Base-by-base conservation (phyloP, 257 asterid genomes). In the Voacanga thouarsii region DNA sequence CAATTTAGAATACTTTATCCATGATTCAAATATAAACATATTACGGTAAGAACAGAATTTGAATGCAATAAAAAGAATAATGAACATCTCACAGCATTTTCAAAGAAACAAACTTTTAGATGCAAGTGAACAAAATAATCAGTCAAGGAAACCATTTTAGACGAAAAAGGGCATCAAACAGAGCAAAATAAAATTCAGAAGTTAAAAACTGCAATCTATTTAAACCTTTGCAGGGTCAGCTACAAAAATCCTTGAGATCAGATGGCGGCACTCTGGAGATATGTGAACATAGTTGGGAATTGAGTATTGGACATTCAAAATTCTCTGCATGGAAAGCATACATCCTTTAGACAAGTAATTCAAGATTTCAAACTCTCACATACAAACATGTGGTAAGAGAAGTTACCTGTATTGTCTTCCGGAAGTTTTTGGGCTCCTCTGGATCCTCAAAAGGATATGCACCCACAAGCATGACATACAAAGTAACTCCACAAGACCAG, bases 391-490 rank as follows among this genome's bases (percentile, higher is more conserved):
- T 41, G 3, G 18, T 50, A 44, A 61, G 33, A 60, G 37, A 18
- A 56, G 79, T 73, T 80, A 89, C 99, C 91, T 96, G 99, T 82
- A 96, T 96, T 53, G 99, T 96, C 88, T 92, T 96, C 72, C 96
- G 87, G 86, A 96, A 93, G 83, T 92, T 96, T 63, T 90, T 93
- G 65, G 99, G 99, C 68, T 96, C 99, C 69, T 89, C 98, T 1
- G 98, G 98, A 80, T 93, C 97, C 89, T 96, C 99, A 24, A 96
- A 96, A 16, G 99, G 99, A 80, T 96, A 96, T 57, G 98, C 98
- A 19, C 99, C 99, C 37, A 96, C 98, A 85, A 96, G 83, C 99
- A 96, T 96, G 75, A 96, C 99, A 63, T 96, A 96, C 73, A 96
- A 85, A 26, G 99, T 96, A 68, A 96, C 99, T 63, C 98, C 99